phyloP scores from a whole-genome alignment of 2,329 filamentous ascomycete genomes.

The Fusarium chaquense region DNA sequence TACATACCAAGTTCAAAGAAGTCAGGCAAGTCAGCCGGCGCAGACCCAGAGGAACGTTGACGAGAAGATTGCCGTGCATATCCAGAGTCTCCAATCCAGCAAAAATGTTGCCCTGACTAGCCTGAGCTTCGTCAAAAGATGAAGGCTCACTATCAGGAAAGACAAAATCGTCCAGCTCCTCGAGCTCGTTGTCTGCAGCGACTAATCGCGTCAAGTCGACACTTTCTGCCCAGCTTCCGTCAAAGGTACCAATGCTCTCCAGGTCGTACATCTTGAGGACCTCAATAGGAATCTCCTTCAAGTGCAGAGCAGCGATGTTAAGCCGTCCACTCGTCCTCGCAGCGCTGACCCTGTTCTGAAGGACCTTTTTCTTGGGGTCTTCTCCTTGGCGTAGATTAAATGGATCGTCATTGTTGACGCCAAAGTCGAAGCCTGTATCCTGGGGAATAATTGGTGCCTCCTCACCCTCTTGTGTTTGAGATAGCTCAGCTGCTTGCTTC shows the following conservation, averaged over 20 bases:
- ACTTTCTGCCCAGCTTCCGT: constrained; percentile 87
- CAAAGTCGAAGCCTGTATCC: constrained; percentile 62
- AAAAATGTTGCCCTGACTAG: constrained; percentile 79
- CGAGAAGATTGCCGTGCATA: constrained; percentile 85
- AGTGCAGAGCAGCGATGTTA: constrained; percentile 86
- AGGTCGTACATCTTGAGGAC: constrained; percentile 92
- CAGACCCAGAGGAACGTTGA: constrained; percentile 79
- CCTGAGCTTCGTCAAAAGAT: constrained; percentile 72
- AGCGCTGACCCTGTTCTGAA: constrained; percentile 77
- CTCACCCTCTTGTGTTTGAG: constrained; percentile 11
- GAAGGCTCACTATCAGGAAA: constrained; percentile 79
- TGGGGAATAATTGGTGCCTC: constrained; percentile 59
- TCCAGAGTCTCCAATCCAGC: constrained; percentile 84
- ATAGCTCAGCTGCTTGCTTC: constrained; percentile 49
- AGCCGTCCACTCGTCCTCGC: constrained; percentile 83
- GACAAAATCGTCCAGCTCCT: constrained; percentile 75
- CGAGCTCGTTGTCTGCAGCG: constrained; percentile 90
- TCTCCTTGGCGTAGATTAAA: constrained; percentile 75
- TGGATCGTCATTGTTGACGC: constrained; percentile 68
- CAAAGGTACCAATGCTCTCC: constrained; percentile 71
- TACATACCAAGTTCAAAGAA: constrained; percentile 80
- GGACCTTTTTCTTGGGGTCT: constrained; percentile 71
- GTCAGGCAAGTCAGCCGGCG: constrained; percentile 79
- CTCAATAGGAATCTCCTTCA: constrained; percentile 83
- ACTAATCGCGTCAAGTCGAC: constrained; percentile 88